Evolutionary conservation across 345 rosid species (phyloP).

Genomic region (Moringa oleifera): DNA sequence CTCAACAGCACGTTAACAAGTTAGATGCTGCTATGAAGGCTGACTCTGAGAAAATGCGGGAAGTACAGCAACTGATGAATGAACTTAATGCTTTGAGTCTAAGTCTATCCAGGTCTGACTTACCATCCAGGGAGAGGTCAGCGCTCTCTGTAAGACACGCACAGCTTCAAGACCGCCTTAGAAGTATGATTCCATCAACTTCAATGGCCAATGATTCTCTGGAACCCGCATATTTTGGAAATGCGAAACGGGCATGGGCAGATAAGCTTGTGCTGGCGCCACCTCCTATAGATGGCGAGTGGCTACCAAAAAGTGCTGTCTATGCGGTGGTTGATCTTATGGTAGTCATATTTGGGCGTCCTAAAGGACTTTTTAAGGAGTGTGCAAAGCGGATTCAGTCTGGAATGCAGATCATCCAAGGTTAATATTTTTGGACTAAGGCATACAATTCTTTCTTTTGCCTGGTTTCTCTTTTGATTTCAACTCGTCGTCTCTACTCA

Average conservation of each 20-base stretch:
- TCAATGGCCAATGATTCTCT: conserved; percentile 34
- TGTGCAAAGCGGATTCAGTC: conserved; percentile 85
- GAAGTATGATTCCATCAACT: conserved; percentile 25
- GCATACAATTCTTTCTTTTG: neutral
- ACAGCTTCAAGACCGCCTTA: conserved; percentile 53
- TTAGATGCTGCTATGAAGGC: conserved; percentile 88
- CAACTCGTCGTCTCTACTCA: neutral
- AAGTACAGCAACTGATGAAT: conserved; percentile 39
- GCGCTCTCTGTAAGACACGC: conserved; percentile 46
- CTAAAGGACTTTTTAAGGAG: conserved; percentile 89
- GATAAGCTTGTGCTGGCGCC: conserved; percentile 83
- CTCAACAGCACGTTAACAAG: conserved; percentile 72
- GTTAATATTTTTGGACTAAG: conserved; percentile 26
- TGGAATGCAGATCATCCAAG: conserved; percentile 75
- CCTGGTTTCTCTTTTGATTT: neutral
- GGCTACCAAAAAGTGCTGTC: conserved; percentile 91
- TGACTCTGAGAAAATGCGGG: conserved; percentile 49
- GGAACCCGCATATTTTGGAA: conserved; percentile 64
- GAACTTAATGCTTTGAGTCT: conserved; percentile 66
- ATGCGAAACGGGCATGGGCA: conserved; percentile 40
- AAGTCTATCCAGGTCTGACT: conserved; percentile 57
- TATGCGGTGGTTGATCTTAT: conserved; percentile 89
- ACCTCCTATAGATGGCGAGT: conserved; percentile 86
- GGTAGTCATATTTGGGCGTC: conserved; percentile 85
- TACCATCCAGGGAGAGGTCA: conserved; percentile 61